Conservation (phyloP, 202 grass and related monocot species). For the Alloteropsis angusta region DNA sequence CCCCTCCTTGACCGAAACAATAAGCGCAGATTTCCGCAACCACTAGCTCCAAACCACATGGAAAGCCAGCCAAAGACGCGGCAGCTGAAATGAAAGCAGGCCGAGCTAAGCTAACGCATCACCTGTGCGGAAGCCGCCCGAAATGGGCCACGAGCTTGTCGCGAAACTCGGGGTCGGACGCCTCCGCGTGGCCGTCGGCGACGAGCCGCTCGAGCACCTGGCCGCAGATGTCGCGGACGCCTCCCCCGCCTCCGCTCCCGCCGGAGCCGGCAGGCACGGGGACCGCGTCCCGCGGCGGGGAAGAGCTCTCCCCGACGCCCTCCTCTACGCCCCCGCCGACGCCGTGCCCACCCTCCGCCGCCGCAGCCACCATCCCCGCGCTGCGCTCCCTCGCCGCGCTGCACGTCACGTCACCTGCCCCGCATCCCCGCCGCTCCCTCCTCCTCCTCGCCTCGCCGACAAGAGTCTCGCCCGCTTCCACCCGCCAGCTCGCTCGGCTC, state of each 20-base stretch:
- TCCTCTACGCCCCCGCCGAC: slow-evolving; percentile 50
- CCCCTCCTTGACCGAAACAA: neutral
- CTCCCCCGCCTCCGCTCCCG: slow-evolving; percentile 37
- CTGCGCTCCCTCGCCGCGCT: neutral
- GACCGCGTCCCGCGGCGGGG: slow-evolving; percentile 16
- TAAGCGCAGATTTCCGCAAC: slow-evolving; percentile 9
- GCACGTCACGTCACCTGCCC: slow-evolving; percentile 17
- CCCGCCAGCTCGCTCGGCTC: neutral
- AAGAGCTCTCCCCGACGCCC: slow-evolving; percentile 92
- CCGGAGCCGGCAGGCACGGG: slow-evolving; percentile 22
- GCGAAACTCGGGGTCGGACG: slow-evolving; percentile 52
- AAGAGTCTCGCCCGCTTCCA: neutral
- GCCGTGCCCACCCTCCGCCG: neutral
- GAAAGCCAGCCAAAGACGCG: neutral
- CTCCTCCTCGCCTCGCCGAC: neutral
- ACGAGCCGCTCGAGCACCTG: slow-evolving; percentile 64
- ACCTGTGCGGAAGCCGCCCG: slow-evolving; percentile 63
- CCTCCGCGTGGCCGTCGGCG: slow-evolving; percentile 66
- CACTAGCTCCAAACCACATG: neutral
- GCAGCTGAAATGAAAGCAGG: neutral
- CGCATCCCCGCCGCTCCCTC: slow-evolving; percentile 19
- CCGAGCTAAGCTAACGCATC: neutral
- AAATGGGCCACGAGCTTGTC: slow-evolving; percentile 70
- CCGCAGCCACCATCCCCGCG: slow-evolving; percentile 14
- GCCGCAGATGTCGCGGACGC: slow-evolving; percentile 36